Evolutionary conservation across 768 basidiomycete genomes (phyloP).

Genomic region (Boletellus sp.): DNA sequence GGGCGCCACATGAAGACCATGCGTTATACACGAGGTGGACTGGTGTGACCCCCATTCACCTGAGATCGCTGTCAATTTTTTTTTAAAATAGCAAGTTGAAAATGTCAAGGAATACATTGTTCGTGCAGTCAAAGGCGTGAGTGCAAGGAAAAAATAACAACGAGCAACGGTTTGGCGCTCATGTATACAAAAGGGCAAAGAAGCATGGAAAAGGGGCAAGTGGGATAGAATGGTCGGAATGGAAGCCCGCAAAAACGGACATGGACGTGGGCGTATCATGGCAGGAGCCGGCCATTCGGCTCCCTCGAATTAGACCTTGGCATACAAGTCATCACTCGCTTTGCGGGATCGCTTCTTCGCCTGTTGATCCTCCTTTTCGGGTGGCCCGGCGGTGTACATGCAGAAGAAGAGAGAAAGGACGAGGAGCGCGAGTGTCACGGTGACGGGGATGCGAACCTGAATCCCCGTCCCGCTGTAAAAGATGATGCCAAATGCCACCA

Average conservation of each 20-base stretch:
- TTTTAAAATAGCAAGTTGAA: neutral
- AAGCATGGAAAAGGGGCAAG: neutral
- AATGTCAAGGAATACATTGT: neutral
- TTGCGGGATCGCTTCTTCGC: neutral
- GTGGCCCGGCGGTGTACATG: constrained; percentile 22
- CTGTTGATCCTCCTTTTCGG: constrained; percentile 13
- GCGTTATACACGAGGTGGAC: too few species aligned
- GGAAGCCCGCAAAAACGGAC: neutral
- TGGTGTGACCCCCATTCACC: too few species aligned
- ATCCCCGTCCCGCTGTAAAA: constrained; percentile 28
- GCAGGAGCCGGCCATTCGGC: neutral
- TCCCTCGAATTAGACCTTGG: constrained; percentile 3
- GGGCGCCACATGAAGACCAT: too few species aligned
- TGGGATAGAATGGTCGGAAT: neutral
- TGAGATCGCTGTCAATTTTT: too few species aligned
- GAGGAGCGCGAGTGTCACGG: constrained; percentile 21
- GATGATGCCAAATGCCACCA: constrained; percentile 27
- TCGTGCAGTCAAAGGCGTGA: neutral
- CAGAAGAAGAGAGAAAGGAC: constrained; percentile 29
- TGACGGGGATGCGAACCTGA: constrained; percentile 27
- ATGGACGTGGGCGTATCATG: neutral
- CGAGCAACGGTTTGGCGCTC: neutral
- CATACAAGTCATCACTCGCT: neutral
- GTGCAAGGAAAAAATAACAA: neutral
- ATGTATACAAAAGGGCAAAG: neutral